Percentiles rank a stretch among this genome's conserved stretches.
These are phyloP conservation scores for Cairneyella variabilis DNA, from an alignment of 495 filamentous ascomycete genomes.

Conservation along the genomic window DNA sequence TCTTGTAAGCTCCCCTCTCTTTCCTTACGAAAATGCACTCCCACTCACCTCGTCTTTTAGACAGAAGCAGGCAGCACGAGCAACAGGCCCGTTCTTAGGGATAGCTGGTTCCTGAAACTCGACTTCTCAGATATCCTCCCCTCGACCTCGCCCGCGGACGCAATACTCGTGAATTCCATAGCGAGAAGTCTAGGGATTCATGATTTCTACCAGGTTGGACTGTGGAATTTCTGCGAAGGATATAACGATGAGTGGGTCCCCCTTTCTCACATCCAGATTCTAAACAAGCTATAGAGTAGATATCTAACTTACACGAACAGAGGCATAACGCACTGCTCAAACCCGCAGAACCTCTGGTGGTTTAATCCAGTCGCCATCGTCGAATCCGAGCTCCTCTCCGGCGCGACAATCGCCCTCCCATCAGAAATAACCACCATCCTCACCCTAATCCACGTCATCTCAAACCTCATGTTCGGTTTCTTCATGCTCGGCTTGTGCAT, in stretches of 20 bases:
- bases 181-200: conserved; percentile 81
- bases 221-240: conserved; percentile 90
- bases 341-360: conserved; percentile 70
- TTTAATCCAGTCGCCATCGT: conserved; percentile 87
- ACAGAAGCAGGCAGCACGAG: conserved; percentile 69
- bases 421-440: conserved; percentile 66
- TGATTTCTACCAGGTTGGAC: conserved; percentile 89
- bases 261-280: background rate
- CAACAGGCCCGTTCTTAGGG: conserved; percentile 52
- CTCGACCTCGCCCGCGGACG: conserved; percentile 55
- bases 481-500: conserved; percentile 68
- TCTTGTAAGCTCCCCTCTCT: conserved; percentile 42
- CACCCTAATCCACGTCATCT: conserved; percentile 69
- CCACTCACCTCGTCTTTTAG: conserved; percentile 24
- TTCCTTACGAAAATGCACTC: background rate
- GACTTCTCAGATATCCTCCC: conserved; percentile 79
- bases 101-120: conserved; percentile 79
- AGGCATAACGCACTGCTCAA: conserved; percentile 72
- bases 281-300: too few species aligned
- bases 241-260: conserved; percentile 48
- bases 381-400: conserved; percentile 68
- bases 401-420: conserved; percentile 81
- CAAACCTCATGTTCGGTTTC: conserved; percentile 85
- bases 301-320: background rate
- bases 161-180: conserved; percentile 72